Evolutionary conservation across 805 yeast genomes (phyloP), one percentile per base, ranked within the genome.

Genomic region (Starmerella stigmatis): DNA sequence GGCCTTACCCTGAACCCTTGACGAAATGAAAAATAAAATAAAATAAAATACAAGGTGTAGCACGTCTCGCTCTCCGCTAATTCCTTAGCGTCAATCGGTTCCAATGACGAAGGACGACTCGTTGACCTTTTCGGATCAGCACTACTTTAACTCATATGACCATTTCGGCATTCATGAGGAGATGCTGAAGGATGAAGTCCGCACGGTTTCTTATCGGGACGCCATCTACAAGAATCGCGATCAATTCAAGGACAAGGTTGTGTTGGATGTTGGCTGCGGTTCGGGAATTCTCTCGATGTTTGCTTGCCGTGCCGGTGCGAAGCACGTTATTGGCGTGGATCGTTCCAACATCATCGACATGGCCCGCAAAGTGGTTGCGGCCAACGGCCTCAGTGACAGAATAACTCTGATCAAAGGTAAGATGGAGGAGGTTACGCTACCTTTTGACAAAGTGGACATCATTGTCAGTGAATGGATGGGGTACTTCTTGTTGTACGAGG

Each of bases 391-490:
- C 49, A 69, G 74, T 39, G 94, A 85, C 65, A 82, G 82, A 60
- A 86, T 92, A 62, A 88, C 96, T 28, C 68, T 89, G 48, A 65
- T 89, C 43, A 81, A 82, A 64, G 98, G 98, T 39, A 92, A 92
- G 61, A 72, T 92, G 65, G 99, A 92, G 68, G 98, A 92, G 59
- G 84, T 94, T 46, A 56, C 54, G 42, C 70, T 92, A 56, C 97
- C 97, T 31, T 88, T 73, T 54, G 78, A 78, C 45, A 71, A 82
- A 61, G 99, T 92, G 45, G 99, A 92, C 63, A 89, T 92, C 57
- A 92, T 92, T 55, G 79, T 92, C 49, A 79, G 92, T 52, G 99
- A 92, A 66, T 92, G 99, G 99, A 92, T 92, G 99, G 99, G 99
- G 15, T 92, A 92, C 65, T 92, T 92, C 60, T 66, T 94, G 56